A percentile compares a stretch with the other conserved stretches of the same genome.
phyloP scores from a whole-genome alignment of 1,284 basidiomycete species.

The Cryptococcus deneoformans region DNA sequence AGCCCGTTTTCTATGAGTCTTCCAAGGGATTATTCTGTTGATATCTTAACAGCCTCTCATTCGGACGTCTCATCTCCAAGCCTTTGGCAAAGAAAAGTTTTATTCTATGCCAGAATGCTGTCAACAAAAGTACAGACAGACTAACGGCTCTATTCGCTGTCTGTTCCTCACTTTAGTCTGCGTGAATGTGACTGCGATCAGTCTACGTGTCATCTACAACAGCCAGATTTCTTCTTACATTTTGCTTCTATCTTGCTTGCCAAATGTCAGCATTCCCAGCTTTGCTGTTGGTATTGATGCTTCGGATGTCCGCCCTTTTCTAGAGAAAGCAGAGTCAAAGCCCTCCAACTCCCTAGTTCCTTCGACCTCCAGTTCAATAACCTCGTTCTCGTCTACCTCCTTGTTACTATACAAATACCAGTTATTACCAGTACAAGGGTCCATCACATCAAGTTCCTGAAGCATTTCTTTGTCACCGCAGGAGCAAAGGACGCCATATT shows the following conservation, averaged over 20 bases:
- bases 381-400: neutral
- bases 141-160: too few species aligned
- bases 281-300: constrained; percentile 5
- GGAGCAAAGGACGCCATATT: constrained; percentile 6
- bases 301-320: neutral
- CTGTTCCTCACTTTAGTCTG: too few species aligned
- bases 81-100: too few species aligned
- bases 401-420: constrained; percentile 11
- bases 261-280: constrained; percentile 3
- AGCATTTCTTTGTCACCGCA: constrained; percentile 10
- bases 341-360: neutral
- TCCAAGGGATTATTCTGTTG: too few species aligned
- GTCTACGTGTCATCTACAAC: too few species aligned
- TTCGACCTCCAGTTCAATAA: neutral
- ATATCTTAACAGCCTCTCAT: too few species aligned
- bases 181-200: too few species aligned
- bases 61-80: too few species aligned
- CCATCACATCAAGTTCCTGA: constrained; percentile 1
- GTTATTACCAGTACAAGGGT: constrained; percentile 7
- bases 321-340: neutral
- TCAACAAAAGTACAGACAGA: too few species aligned
- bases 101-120: too few species aligned
- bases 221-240: too few species aligned
- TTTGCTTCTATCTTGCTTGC: neutral
- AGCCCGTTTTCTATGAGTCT: too few species aligned